Base-by-base conservation (phyloP, 768 basidiomycete genomes). In the Neoboletus magnificus region DNA sequence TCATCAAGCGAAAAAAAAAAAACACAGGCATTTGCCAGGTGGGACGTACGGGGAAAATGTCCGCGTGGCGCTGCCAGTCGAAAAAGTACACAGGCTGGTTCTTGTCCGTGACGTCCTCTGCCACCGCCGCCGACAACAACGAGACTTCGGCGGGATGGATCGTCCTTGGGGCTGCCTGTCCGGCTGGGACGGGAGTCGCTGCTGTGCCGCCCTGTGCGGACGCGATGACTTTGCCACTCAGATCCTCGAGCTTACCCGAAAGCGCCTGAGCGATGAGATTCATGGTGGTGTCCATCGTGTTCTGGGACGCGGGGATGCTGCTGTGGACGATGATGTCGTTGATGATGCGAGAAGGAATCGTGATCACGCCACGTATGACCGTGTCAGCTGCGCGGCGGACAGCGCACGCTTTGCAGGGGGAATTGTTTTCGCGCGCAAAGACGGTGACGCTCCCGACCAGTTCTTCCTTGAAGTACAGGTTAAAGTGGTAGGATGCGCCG, bases 361-460 rank as follows among this genome's bases (percentile, higher is more conserved):
- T 54, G 50, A 69, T 71, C 22, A 69, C 53, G 6, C 70, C 68
- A 27, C 60, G 62, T 30, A 71, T 33, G 3, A 69, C 7, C 0
- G 68, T 37, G 18, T 50, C 54, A 0, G 42, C 44, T 8, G 49
- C 52, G n/a, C 68, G 65, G 13, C 68, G 62, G 9, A 35, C 13
- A 16, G 53, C 57, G 44, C 68, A 71, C 20, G 67, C 67, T 25
- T 55, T 56, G 49, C 68, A 71, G 6, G 67, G 59, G 0, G 69
- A 62, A 33, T 49, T 50, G 49, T 60, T 57, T 20, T 62, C 52
- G n/a, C 68, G 58, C 20, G 63, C 47, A 29, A 70, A 71, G 15
- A 69, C 68, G 8, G 65, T 50, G 39, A 61, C 39, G 25, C 42
- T 53, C n/a, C 70, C 67, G 4, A 69, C 41, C 10, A 65, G 50